Conservation (phyloP, 129 eudicot genomes). For the Pittosporum tobira region DNA sequence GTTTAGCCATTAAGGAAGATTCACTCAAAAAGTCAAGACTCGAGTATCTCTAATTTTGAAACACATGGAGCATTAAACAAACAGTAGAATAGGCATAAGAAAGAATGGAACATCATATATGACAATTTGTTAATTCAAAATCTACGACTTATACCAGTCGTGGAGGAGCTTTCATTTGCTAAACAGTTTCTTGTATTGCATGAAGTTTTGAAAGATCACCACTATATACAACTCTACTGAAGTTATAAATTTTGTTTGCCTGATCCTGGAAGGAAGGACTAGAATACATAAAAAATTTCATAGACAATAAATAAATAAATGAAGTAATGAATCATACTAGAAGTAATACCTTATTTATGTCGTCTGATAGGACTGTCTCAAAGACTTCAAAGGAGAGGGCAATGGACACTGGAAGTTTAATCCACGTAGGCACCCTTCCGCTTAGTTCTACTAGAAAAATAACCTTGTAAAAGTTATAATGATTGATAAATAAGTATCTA, state of each 20-base stretch:
- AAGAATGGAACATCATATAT: background rate
- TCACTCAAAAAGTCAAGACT: too few relatives aligned
- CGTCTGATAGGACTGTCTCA: constrained; percentile 32
- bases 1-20: too few relatives aligned
- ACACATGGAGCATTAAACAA: too few relatives aligned
- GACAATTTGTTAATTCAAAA: too few relatives aligned
- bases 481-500: background rate
- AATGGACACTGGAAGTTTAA: constrained; percentile 35
- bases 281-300: too few relatives aligned
- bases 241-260: constrained; percentile 27
- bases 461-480: background rate
- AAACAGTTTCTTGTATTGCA: constrained; percentile 29
- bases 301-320: background rate
- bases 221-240: constrained; percentile 21
- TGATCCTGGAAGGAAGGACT: constrained; percentile 25
- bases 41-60: too few relatives aligned
- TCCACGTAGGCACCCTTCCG: constrained; percentile 30
- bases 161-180: constrained; percentile 43
- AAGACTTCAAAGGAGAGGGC: constrained; percentile 39
- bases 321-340: background rate
- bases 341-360: constrained; percentile 31
- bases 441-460: constrained; percentile 7
- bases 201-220: constrained; percentile 37
- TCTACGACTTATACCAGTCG: too few relatives aligned
- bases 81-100: too few relatives aligned